phyloP scores from a whole-genome alignment of 148 eudicot species.

The Diospyros lotus region DNA sequence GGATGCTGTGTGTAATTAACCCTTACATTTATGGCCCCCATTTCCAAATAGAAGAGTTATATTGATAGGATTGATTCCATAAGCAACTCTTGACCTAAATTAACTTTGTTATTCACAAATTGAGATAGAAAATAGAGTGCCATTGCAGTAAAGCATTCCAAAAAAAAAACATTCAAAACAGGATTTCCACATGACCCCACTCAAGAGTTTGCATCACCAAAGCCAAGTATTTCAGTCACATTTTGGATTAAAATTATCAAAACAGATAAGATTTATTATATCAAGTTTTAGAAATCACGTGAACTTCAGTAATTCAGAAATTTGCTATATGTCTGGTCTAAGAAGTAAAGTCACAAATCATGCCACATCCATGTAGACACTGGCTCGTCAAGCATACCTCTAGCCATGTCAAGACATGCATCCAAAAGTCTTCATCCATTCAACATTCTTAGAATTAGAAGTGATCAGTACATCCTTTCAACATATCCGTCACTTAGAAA shows the following conservation, averaged over 20 bases:
- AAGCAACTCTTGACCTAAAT: not conserved
- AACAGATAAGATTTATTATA: not conserved
- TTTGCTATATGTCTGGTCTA: not conserved
- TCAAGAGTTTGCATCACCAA: not conserved
- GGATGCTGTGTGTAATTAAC: too few relatives aligned
- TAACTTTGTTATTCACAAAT: not conserved
- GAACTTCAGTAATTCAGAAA: not conserved
- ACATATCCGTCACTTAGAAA: too few relatives aligned
- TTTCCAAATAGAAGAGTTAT: not conserved
- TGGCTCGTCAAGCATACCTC: too few relatives aligned
- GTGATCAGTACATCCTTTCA: too few relatives aligned
- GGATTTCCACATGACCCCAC: not conserved
- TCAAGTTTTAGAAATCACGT: not conserved
- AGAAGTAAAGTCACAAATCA: too few relatives aligned
- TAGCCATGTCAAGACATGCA: too few relatives aligned
- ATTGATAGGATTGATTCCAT: not conserved
- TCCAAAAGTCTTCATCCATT: too few relatives aligned
- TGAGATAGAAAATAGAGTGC: not conserved
- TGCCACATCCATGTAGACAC: too few relatives aligned
- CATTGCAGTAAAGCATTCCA: not conserved
- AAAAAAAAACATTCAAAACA: not conserved
- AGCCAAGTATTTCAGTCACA: not conserved
- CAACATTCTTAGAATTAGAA: too few relatives aligned
- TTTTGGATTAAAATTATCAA: not conserved
- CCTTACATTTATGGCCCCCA: not conserved